Percentiles rank a stretch among this genome's conserved stretches.
Evolutionary conservation across 192 early-diverging fungal species (phyloP).

Genomic region (Linnemannia exigua): DNA sequence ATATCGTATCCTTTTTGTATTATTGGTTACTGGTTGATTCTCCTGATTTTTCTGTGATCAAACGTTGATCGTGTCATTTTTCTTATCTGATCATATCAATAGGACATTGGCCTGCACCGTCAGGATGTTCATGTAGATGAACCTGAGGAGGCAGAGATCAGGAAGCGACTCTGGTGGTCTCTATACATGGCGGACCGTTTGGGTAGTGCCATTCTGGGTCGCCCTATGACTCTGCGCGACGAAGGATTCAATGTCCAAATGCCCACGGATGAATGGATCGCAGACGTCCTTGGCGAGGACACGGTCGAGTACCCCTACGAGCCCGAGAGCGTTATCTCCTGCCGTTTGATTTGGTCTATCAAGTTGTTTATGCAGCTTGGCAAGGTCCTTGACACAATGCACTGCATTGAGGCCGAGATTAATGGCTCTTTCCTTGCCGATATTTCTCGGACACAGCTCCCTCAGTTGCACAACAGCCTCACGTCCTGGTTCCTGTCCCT

Average conservation of each 20-base stretch:
- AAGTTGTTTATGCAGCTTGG: conserved; percentile 37
- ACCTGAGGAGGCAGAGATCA: conserved; percentile 30
- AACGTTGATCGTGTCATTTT: not conserved
- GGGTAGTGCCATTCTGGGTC: conserved; percentile 29
- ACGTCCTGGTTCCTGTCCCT: conserved; percentile 61
- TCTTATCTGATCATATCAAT: not conserved
- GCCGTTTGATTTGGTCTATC: conserved; percentile 29
- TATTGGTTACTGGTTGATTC: not conserved
- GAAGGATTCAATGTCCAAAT: conserved; percentile 26
- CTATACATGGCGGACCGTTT: conserved; percentile 32
- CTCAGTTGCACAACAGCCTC: conserved; percentile 40
- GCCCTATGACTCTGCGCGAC: conserved; percentile 27
- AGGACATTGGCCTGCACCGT: conserved; percentile 46
- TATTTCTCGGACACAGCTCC: conserved; percentile 26
- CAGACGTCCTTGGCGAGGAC: conserved; percentile 22
- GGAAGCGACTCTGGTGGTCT: conserved; percentile 44
- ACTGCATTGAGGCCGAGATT: conserved; percentile 40
- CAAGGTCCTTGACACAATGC: conserved; percentile 36
- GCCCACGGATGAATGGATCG: conserved; percentile 40
- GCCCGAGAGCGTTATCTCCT: conserved; percentile 29
- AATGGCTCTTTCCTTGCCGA: conserved; percentile 30
- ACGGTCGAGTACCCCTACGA: conserved; percentile 29
- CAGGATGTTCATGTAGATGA: conserved; percentile 16
- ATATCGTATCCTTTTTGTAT: not conserved
- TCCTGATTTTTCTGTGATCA: not conserved